A percentile compares a stretch with the other conserved stretches of the same genome.
Evolutionary conservation across 768 basidiomycete species (phyloP).

Genomic region (Amanita pallidorosea): DNA sequence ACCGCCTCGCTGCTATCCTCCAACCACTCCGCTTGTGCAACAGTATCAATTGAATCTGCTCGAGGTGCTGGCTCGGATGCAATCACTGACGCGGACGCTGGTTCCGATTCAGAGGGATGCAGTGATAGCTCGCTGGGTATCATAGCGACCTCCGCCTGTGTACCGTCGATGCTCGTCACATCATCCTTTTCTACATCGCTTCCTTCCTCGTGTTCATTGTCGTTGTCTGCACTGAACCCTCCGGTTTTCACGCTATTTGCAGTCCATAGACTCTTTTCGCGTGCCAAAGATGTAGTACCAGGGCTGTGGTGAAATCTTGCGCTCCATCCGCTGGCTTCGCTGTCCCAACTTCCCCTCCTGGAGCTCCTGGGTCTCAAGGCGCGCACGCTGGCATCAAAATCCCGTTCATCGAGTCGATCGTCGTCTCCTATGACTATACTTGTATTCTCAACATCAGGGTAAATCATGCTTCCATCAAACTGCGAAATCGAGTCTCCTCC

Average conservation of each 20-base stretch:
- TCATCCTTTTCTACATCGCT: conserved; percentile 2
- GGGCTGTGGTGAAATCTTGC: conserved; percentile 46
- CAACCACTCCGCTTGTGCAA: neutral
- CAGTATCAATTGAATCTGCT: neutral
- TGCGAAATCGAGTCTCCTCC: conserved; percentile 60
- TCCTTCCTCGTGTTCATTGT: conserved; percentile 17
- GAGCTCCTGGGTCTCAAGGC: conserved; percentile 84
- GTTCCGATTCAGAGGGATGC: neutral
- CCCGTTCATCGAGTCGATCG: conserved; percentile 52
- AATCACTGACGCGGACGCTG: neutral
- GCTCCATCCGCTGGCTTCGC: conserved; percentile 83
- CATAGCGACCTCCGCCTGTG: neutral
- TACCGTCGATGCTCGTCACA: neutral
- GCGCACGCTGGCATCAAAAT: conserved; percentile 80
- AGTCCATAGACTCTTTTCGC: conserved; percentile 52
- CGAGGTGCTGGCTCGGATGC: neutral
- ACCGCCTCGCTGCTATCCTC: neutral
- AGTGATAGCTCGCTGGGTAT: neutral
- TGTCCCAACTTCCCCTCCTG: conserved; percentile 86
- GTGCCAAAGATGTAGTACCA: conserved; percentile 32
- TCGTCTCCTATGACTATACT: conserved; percentile 62
- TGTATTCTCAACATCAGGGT: conserved; percentile 53
- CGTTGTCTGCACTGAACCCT: conserved; percentile 39
- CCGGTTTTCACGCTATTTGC: conserved; percentile 52
- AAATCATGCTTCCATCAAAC: conserved; percentile 48